A percentile compares a stretch with the other conserved stretches of the same genome.
phyloP scores from a whole-genome alignment of 2,329 filamentous ascomycete genomes.

The Trichoderma pleuroti region DNA sequence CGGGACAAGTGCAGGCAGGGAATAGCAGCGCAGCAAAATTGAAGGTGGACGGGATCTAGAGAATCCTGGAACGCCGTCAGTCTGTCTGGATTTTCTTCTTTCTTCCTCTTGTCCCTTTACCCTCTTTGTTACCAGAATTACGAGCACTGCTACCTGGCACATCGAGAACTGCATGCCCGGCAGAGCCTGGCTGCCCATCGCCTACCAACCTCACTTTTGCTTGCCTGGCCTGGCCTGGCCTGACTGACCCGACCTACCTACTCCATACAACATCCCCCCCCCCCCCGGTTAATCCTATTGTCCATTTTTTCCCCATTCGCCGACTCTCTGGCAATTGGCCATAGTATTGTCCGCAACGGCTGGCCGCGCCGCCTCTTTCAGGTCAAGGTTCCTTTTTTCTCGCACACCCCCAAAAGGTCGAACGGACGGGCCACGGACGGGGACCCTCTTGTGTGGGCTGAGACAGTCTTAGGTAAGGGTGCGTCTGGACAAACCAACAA shows the following conservation, averaged over 20 bases:
- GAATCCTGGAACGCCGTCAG: not conserved
- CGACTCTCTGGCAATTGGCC: conserved; percentile 1
- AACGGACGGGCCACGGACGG: conserved; percentile 9
- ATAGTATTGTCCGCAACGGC: conserved; percentile 10
- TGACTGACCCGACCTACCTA: not conserved
- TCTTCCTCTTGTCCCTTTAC: not conserved
- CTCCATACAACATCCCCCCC: not conserved
- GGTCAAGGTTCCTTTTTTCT: not conserved
- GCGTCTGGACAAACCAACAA: conserved; percentile 24
- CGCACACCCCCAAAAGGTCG: conserved; percentile 17
- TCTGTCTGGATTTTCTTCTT: not conserved
- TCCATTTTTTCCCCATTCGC: not conserved
- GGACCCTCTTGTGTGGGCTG: conserved; percentile 21
- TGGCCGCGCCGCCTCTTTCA: conserved; percentile 18
- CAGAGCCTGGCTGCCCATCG: no score
- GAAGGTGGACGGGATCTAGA: conserved; percentile 4
- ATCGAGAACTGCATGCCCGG: no score
- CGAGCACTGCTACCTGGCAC: not conserved
- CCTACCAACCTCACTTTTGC: not conserved
- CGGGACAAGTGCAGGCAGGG: conserved; percentile 4
- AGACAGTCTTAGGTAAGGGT: conserved; percentile 27
- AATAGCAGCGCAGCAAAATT: conserved; percentile 14
- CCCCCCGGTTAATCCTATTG: not conserved
- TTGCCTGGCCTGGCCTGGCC: not conserved
- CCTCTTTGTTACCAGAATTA: not conserved